These are phyloP conservation scores for Ustilago cynodontis DNA, from an alignment of 1,284 basidiomycete genomes.

Conservation along the genomic window DNA sequence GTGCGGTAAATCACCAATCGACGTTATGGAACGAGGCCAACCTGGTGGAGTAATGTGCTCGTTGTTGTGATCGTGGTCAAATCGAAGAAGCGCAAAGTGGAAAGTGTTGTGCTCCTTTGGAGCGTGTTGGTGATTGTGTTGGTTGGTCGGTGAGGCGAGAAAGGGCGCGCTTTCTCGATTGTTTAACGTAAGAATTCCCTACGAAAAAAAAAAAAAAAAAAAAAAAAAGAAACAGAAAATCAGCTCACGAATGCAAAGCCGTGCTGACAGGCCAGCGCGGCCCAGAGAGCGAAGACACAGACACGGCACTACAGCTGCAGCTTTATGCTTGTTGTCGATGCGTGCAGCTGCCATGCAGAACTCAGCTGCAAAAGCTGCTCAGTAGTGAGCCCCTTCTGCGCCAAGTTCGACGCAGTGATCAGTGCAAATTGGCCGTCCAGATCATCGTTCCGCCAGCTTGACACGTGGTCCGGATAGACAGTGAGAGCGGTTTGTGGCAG, in stretches of 20 bases:
- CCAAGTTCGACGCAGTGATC: too few relatives aligned
- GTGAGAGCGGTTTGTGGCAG: too few relatives aligned
- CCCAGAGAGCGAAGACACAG: too few relatives aligned
- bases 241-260: too few relatives aligned
- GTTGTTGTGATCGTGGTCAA: neutral
- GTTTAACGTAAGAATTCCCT: slow-evolving; percentile 18
- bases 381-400: too few relatives aligned
- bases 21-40: neutral
- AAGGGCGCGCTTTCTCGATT: slow-evolving; percentile 5
- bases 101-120: neutral
- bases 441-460: too few relatives aligned
- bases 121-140: neutral
- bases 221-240: neutral
- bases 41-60: neutral
- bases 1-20: too few relatives aligned
- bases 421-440: too few relatives aligned
- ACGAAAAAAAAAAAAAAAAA: slow-evolving; percentile 8
- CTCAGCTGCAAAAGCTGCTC: too few relatives aligned
- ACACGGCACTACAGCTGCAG: slow-evolving; percentile 18
- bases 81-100: neutral
- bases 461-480: too few relatives aligned
- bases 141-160: neutral
- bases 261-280: neutral
- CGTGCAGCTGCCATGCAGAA: slow-evolving; percentile 28
- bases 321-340: slow-evolving; percentile 36